Evolutionary conservation across 2,329 filamentous ascomycete species (phyloP).

Genomic region (Tolypocladium nubicola): DNA sequence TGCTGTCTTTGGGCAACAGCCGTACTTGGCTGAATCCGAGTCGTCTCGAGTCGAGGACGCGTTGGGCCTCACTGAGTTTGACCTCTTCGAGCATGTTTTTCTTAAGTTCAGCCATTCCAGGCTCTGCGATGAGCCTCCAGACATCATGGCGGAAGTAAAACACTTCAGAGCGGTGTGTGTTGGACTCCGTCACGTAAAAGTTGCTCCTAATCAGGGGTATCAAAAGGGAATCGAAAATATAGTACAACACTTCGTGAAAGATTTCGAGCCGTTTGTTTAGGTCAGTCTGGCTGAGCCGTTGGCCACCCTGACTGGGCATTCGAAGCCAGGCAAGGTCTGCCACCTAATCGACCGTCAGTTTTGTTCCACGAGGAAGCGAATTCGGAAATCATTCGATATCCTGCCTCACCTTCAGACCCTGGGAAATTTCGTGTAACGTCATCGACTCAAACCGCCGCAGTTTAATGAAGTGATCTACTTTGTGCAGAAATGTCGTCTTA

Average conservation of each 20-base stretch:
- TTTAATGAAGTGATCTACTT: conserved; percentile 67
- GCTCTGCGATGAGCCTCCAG: conserved; percentile 69
- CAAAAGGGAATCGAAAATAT: conserved; percentile 81
- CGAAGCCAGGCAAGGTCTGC: conserved; percentile 63
- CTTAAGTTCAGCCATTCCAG: conserved; percentile 59
- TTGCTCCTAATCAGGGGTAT: conserved; percentile 79
- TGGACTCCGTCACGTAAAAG: conserved; percentile 93
- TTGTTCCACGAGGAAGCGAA: background rate
- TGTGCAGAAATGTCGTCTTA: conserved; percentile 46
- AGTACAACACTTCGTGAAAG: conserved; percentile 80
- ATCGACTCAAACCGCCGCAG: conserved; percentile 74
- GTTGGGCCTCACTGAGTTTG: conserved; percentile 41
- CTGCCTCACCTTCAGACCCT: conserved; percentile 59
- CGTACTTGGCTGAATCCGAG: conserved; percentile 73
- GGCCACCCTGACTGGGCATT: conserved; percentile 32
- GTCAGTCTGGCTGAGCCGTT: conserved; percentile 61
- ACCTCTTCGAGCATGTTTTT: conserved; percentile 70
- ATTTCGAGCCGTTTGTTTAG: conserved; percentile 66
- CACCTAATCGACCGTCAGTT: conserved; percentile 35
- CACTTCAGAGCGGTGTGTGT: conserved; percentile 63
- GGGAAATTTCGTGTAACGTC: conserved; percentile 65
- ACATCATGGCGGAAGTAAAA: conserved; percentile 95
- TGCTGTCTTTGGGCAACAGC: conserved; percentile 68
- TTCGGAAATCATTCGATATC: background rate
- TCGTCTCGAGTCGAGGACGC: conserved; percentile 47